phyloP scores from a whole-genome alignment of 2,329 filamentous ascomycete species.

The Ophiostoma perfectum region DNA sequence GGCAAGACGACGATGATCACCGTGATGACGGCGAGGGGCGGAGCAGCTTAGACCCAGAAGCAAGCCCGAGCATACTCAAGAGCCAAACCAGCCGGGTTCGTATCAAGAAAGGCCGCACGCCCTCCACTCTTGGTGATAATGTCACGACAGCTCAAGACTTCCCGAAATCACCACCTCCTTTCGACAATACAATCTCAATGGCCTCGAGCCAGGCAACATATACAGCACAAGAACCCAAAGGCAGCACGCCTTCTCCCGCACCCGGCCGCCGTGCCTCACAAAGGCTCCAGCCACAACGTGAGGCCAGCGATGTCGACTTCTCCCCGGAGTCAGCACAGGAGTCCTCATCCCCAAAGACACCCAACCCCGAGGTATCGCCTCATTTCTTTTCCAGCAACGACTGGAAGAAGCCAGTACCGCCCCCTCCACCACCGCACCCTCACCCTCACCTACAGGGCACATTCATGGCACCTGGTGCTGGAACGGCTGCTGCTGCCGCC shows the following conservation, averaged over 20 bases:
- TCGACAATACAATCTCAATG: constrained; percentile 44
- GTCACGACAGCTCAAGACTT: constrained; percentile 39
- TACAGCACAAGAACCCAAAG: constrained; percentile 12
- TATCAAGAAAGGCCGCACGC: constrained; percentile 20
- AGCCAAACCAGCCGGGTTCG: constrained; percentile 18
- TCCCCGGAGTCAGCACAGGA: constrained; percentile 48
- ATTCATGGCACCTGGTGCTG: not conserved
- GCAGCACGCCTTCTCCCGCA: not conserved
- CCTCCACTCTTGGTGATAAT: constrained; percentile 21
- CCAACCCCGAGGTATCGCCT: constrained; percentile 38
- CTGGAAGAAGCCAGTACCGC: constrained; percentile 32
- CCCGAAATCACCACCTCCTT: constrained; percentile 47
- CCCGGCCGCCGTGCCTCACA: not conserved
- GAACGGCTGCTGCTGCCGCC: constrained; percentile 12
- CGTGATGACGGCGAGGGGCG: constrained; percentile 13
- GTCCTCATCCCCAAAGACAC: constrained; percentile 58
- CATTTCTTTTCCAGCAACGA: constrained; percentile 22
- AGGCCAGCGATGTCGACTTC: constrained; percentile 43
- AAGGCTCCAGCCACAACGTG: constrained; percentile 28
- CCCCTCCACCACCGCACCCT: constrained; percentile 36
- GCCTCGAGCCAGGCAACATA: constrained; percentile 55
- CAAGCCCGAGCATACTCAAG: constrained; percentile 6
- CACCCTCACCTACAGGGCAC: constrained; percentile 32
- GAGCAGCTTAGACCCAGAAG: constrained; percentile 31
- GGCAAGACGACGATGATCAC: not conserved